Base-by-base conservation (phyloP, 2,329 filamentous ascomycete genomes). In the Chaetomiaceae sp. region DNA sequence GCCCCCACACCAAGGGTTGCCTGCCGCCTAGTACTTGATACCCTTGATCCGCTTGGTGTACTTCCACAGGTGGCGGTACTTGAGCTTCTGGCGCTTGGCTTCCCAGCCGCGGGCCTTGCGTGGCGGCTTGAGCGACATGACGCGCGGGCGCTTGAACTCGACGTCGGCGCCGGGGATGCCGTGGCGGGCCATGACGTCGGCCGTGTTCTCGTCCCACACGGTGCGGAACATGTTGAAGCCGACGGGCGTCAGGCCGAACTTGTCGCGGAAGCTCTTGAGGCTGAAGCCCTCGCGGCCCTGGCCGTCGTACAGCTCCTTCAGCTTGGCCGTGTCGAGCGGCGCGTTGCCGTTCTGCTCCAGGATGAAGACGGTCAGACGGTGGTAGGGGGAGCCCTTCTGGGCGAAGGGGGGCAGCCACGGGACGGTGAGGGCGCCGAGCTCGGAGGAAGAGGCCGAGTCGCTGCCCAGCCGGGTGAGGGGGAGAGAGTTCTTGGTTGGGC, bases 351-450 rank as follows among this genome's bases (percentile, higher is more conserved):
- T 75, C 71, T 99, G 94, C 73, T 95, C 83, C 46, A 97, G 76
- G 20, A 99, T 75, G 67, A 94, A 87, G 56, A 97, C 74, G 44
- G 86, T 85, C 51, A 97, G 77, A 48, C 94, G 88, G 72, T 97
- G 94, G 73, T 97, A 96, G 1, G 89, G 89, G 2, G 87, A 82
- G 53, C 94, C 94, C 75, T 94, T 95, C 68, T 96, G 88, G 1
- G 90, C 85, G 66, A 88, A 89, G 1, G 94, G 87, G 1, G 92
- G 87, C 22, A 91, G 75, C 89, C 92, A 99, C 1, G 90, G 85
- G 3, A 84, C 73, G 53, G 89, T 82, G 45, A 94, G 78, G 69
- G 94, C 84, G 27, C 61, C 60, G 9, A 44, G 37, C 29, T 56
- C 51, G 34, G 48, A 11, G 44, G 31, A 4, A 12, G 46, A 3